These are phyloP conservation scores for Exophiala sp. DNA, from an alignment of 2,329 filamentous ascomycete genomes.

Conservation along the genomic window DNA sequence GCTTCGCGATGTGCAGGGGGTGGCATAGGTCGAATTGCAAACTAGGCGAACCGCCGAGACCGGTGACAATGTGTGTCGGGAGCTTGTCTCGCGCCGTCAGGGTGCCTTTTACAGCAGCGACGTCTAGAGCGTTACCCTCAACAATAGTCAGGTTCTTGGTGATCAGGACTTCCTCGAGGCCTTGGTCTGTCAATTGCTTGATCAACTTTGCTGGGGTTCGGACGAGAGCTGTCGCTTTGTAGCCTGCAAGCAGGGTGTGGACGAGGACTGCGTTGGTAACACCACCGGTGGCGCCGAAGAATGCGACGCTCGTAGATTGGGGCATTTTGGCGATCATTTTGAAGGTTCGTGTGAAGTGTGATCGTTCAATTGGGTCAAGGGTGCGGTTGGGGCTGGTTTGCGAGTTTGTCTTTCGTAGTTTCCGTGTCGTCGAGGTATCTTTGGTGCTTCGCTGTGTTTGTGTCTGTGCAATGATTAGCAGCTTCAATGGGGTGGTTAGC, in stretches of 20 bases:
- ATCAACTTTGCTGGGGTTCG: slow-evolving; percentile 50
- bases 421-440: not conserved
- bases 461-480: not conserved
- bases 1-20: slow-evolving; percentile 29
- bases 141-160: slow-evolving; percentile 46
- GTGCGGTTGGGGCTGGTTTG: not conserved
- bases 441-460: not conserved
- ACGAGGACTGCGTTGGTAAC: slow-evolving; percentile 44
- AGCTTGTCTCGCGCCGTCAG: slow-evolving; percentile 33
- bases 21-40: slow-evolving; percentile 28
- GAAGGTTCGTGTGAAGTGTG: not conserved
- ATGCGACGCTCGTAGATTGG: slow-evolving; percentile 39
- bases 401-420: not conserved
- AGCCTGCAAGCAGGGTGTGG: slow-evolving; percentile 42
- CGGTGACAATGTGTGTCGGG: slow-evolving; percentile 45
- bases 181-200: slow-evolving; percentile 39
- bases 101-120: slow-evolving; percentile 38
- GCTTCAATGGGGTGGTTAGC: not conserved
- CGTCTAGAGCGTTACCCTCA: slow-evolving; percentile 46
- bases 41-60: slow-evolving; percentile 40
- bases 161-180: slow-evolving; percentile 36
- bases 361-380: not conserved
- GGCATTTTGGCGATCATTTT: slow-evolving; percentile 1
- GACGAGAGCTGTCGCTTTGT: slow-evolving; percentile 44
- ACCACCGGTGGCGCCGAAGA: slow-evolving; percentile 54